These are phyloP conservation scores for Erythrobasidium hasegawianum DNA, from an alignment of 1,284 basidiomycete genomes.

Conservation along the genomic window DNA sequence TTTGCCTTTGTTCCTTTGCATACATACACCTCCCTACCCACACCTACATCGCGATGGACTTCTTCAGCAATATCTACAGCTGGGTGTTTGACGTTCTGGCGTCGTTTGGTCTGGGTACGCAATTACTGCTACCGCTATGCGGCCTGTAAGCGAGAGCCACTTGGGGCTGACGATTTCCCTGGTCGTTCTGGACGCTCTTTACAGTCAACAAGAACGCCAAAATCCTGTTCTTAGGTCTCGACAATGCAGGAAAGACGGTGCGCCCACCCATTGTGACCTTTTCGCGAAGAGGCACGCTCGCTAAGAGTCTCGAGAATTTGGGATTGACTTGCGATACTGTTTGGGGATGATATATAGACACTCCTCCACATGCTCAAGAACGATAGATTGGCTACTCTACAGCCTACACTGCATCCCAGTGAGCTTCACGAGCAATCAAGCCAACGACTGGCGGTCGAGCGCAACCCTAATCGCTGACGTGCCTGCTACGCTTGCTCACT, in stretches of 20 bases:
- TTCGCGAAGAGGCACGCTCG: background rate
- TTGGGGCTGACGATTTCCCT: background rate
- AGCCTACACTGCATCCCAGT: conserved; percentile 99
- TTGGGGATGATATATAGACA: no score
- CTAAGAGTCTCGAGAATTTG: background rate
- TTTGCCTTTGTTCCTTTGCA: background rate
- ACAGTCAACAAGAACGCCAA: conserved; percentile 62
- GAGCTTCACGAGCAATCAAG: conserved; percentile 49
- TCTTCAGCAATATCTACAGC: conserved; percentile 31
- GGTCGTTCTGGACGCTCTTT: background rate
- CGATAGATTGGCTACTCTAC: conserved; percentile 92
- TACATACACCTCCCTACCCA: no score
- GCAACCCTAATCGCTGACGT: no score
- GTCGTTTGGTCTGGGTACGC: conserved; percentile 23
- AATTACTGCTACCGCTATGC: background rate
- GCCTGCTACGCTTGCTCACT: background rate
- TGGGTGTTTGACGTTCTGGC: conserved; percentile 32
- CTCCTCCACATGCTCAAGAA: conserved; percentile 99
- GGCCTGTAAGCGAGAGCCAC: no score
- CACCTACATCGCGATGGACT: conserved; percentile 23
- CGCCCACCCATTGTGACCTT: conserved; percentile 43
- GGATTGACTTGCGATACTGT: conserved; percentile 1
- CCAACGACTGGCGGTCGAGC: background rate
- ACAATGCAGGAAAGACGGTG: conserved; percentile 89
- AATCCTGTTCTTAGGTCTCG: conserved; percentile 97